Evolutionary conservation across 2,329 filamentous ascomycete species (phyloP).

Genomic region (Fusarium coicis): DNA sequence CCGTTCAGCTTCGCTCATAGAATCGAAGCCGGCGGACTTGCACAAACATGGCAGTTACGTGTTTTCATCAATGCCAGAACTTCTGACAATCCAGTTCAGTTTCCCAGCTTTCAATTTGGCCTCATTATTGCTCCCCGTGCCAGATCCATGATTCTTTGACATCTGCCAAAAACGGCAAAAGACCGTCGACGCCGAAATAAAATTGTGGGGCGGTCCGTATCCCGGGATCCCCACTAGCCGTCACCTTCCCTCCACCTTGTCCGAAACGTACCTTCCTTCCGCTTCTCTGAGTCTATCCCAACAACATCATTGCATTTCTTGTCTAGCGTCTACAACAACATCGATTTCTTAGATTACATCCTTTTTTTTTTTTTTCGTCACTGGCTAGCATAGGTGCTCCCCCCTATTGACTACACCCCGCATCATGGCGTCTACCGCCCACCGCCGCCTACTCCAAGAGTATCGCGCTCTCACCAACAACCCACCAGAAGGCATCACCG

Average conservation of each 20-base stretch:
- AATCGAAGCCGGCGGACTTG: neutral
- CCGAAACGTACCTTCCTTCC: slow-evolving; percentile 20
- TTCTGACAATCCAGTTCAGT: neutral
- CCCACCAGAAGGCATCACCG: slow-evolving; percentile 96
- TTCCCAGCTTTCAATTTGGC: neutral
- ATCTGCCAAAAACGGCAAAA: slow-evolving; percentile 10
- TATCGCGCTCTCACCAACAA: slow-evolving; percentile 94
- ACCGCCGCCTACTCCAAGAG: slow-evolving; percentile 91
- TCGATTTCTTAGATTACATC: neutral
- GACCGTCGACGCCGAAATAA: neutral
- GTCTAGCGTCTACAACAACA: neutral
- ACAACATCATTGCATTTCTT: neutral
- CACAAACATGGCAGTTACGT: neutral
- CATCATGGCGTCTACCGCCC: slow-evolving; percentile 70
- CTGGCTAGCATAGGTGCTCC: neutral
- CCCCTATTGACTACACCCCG: neutral
- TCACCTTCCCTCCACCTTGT: slow-evolving; percentile 30
- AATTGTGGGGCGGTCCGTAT: neutral
- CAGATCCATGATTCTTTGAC: neutral
- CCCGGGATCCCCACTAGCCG: slow-evolving; percentile 31
- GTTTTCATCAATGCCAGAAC: neutral
- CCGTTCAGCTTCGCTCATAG: neutral
- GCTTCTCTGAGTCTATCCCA: neutral
- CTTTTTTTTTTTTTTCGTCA: neutral
- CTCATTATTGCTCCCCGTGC: neutral